A percentile compares a stretch with the other conserved stretches of the same genome.
Evolutionary conservation across 2,329 filamentous ascomycete genomes (phyloP).

Genomic region (Chrysoporthe puriensis): DNA sequence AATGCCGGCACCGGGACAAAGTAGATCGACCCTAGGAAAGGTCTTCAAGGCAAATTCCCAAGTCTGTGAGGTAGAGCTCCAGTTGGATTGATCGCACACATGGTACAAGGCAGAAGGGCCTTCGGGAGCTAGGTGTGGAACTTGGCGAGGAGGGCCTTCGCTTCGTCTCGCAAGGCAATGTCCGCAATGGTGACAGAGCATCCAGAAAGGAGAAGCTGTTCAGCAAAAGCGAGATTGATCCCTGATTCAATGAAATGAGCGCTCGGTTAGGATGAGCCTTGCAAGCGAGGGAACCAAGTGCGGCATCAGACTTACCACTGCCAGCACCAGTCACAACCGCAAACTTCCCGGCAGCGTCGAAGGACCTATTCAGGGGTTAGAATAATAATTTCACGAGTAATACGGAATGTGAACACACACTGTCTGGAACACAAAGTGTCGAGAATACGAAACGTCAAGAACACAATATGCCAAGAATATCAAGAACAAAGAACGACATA

Average conservation of each 20-base stretch:
- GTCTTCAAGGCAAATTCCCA: slow-evolving; percentile 27
- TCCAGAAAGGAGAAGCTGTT: slow-evolving; percentile 33
- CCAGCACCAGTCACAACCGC: slow-evolving; percentile 26
- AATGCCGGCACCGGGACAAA: slow-evolving; percentile 30
- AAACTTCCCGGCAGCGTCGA: slow-evolving; percentile 27
- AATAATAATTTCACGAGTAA: neutral
- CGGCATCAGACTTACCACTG: slow-evolving; percentile 13
- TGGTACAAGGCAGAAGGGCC: slow-evolving; percentile 22
- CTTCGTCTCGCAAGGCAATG: slow-evolving; percentile 32
- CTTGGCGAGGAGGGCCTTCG: slow-evolving; percentile 29
- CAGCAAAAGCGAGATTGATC: slow-evolving; percentile 32
- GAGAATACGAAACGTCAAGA: too few species aligned
- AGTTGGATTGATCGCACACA: slow-evolving; percentile 31
- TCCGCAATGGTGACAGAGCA: slow-evolving; percentile 36
- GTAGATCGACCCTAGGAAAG: slow-evolving; percentile 31
- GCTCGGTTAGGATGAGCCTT: neutral
- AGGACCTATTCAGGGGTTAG: slow-evolving; percentile 19
- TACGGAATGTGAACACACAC: neutral
- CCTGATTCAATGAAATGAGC: slow-evolving; percentile 26
- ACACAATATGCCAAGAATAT: too few species aligned
- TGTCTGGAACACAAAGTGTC: neutral
- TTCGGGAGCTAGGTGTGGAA: slow-evolving; percentile 20
- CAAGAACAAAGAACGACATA: too few species aligned
- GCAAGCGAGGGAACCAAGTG: neutral
- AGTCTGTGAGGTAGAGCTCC: slow-evolving; percentile 35